Conservation (phyloP, 768 basidiomycete species). For the Boletus coccyginus region DNA sequence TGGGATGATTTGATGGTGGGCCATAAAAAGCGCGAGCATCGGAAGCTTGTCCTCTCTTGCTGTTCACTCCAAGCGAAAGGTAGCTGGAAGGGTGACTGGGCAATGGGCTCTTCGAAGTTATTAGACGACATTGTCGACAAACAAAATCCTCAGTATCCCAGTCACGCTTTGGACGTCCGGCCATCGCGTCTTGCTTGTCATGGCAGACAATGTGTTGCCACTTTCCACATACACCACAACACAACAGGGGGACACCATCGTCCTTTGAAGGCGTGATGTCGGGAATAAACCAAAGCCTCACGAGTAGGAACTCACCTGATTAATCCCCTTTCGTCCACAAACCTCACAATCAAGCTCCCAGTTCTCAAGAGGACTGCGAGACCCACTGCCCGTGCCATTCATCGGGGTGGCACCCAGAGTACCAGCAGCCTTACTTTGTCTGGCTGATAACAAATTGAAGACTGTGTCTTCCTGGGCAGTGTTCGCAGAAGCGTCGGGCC, state of each 20-base stretch:
- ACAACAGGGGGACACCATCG: constrained; percentile 75
- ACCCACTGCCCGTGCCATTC: constrained; percentile 40
- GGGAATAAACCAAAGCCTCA: background rate
- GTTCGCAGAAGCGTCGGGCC: constrained; percentile 6
- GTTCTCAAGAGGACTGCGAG: constrained; percentile 57
- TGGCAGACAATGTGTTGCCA: constrained; percentile 94
- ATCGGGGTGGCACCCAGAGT: constrained; percentile 1
- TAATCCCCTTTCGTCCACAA: constrained; percentile 68
- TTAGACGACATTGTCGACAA: constrained; percentile 55
- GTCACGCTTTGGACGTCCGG: constrained; percentile 66
- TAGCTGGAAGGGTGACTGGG: constrained; percentile 1
- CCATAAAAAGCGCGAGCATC: constrained; percentile 11
- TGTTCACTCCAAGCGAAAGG: constrained; percentile 5
- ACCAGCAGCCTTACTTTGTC: constrained; percentile 5
- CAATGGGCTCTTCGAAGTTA: constrained; percentile 9
- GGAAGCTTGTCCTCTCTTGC: constrained; percentile 11
- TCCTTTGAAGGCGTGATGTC: constrained; percentile 48
- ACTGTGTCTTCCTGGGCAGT: background rate
- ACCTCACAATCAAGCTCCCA: constrained; percentile 92
- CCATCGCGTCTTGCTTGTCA: constrained; percentile 61
- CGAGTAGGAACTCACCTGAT: constrained; percentile 51
- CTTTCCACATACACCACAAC: constrained; percentile 74
- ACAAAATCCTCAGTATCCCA: constrained; percentile 87
- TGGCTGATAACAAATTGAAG: background rate
- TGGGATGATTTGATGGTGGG: constrained; percentile 13